A percentile compares a stretch with the other conserved stretches of the same genome.
These are phyloP conservation scores for Penicillium dipodomyicola DNA, from an alignment of 495 filamentous ascomycete species.

Conservation along the genomic window DNA sequence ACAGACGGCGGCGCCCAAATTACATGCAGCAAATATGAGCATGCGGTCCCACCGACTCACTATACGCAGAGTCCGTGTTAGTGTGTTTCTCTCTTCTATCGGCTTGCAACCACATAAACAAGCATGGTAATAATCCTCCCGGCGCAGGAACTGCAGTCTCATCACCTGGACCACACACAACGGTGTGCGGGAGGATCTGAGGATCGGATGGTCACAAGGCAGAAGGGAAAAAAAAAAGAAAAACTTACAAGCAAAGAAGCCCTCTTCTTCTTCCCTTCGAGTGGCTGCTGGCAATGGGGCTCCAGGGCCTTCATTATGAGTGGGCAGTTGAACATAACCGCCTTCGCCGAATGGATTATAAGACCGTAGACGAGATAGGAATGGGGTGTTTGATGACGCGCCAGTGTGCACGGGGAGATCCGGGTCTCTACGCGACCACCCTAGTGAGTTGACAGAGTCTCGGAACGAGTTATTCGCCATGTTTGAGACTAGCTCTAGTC, in stretches of 20 bases:
- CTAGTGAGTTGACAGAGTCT: constrained; percentile 89
- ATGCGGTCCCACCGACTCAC: constrained; percentile 97
- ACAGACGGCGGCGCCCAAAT: constrained; percentile 83
- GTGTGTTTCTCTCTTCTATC: constrained; percentile 18
- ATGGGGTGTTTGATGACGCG: constrained; percentile 62
- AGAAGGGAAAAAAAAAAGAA: neutral
- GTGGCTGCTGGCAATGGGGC: constrained; percentile 82
- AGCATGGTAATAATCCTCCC: constrained; percentile 26
- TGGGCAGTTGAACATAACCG: constrained; percentile 91
- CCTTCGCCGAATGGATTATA: constrained; percentile 85
- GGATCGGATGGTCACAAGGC: constrained; percentile 22
- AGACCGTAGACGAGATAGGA: constrained; percentile 78
- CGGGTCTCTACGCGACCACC: constrained; percentile 85
- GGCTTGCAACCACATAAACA: constrained; percentile 21
- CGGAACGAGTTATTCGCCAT: constrained; percentile 93
- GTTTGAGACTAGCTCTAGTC: constrained; percentile 17
- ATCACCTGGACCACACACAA: constrained; percentile 37
- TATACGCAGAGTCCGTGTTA: constrained; percentile 42
- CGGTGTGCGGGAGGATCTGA: constrained; percentile 25
- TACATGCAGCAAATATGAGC: constrained; percentile 88
- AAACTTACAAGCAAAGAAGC: constrained; percentile 92
- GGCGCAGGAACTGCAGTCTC: constrained; percentile 42
- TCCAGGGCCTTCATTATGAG: constrained; percentile 69
- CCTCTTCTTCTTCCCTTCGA: constrained; percentile 90
- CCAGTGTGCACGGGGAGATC: constrained; percentile 79